Evolutionary conservation across 352 stramenopile species (phyloP).

Genomic region (Aphanomyces cochlioides): DNA sequence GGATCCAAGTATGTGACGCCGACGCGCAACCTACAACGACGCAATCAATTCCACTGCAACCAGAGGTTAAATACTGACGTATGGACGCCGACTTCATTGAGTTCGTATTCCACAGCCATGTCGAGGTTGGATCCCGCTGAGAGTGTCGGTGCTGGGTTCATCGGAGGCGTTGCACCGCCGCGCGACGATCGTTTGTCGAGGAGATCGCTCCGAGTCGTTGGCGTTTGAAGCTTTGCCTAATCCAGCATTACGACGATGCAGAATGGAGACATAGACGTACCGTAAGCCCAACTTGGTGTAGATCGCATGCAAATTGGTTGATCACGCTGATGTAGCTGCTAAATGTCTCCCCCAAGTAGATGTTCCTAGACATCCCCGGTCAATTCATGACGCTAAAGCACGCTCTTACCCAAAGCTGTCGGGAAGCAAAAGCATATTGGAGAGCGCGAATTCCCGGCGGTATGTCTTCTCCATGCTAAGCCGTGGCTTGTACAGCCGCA

Average conservation of each 20-base stretch:
- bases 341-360: constrained; percentile 90
- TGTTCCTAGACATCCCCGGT: constrained; percentile 50
- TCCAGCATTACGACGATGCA: not conserved
- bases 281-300: constrained; percentile 70
- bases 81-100: constrained; percentile 86
- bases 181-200: constrained; percentile 14
- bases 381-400: constrained; percentile 10
- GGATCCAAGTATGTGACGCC: constrained; percentile 74
- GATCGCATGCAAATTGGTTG: constrained; percentile 80
- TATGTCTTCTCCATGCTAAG: constrained; percentile 53
- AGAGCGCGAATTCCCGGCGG: constrained; percentile 82
- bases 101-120: constrained; percentile 89
- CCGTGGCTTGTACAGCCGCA: constrained; percentile 89
- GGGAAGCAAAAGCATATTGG: constrained; percentile 84
- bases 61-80: constrained; percentile 38
- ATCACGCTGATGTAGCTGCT: constrained; percentile 92
- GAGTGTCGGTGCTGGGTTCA: constrained; percentile 75
- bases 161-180: constrained; percentile 40
- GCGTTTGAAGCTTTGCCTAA: constrained; percentile 24
- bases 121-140: constrained; percentile 71
- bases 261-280: constrained; percentile 23
- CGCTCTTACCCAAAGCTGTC: constrained; percentile 82
- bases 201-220: constrained; percentile 24
- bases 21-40: constrained; percentile 52
- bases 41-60: not conserved